Conservation (phyloP, 2,329 filamentous ascomycete species). For the Fonsecaea monophora region DNA sequence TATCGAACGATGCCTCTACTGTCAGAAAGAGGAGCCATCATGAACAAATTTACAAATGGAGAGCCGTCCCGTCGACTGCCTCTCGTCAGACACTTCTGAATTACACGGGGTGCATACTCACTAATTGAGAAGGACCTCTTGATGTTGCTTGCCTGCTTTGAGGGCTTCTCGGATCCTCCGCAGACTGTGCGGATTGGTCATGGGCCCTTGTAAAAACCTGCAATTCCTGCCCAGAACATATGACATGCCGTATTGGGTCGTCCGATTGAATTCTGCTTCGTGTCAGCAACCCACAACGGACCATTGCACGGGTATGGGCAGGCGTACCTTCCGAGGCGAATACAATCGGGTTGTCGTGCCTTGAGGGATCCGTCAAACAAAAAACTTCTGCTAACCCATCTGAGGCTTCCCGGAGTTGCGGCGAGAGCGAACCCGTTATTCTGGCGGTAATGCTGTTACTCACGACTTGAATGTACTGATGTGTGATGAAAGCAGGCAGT, state of each 20-base stretch:
- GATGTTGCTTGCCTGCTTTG: conserved; percentile 70
- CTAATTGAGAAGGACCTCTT: conserved; percentile 79
- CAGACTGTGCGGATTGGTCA: conserved; percentile 69
- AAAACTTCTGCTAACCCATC: conserved; percentile 79
- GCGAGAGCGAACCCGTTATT: conserved; percentile 70
- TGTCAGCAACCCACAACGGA: conserved; percentile 14
- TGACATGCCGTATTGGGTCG: conserved; percentile 75
- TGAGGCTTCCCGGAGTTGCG: conserved; percentile 70
- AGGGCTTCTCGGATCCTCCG: conserved; percentile 68
- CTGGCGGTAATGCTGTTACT: conserved; percentile 71
- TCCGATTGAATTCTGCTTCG: conserved; percentile 70
- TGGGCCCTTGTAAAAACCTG: conserved; percentile 77
- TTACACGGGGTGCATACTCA: conserved; percentile 45
- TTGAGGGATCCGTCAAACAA: conserved; percentile 75
- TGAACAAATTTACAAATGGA: conserved; percentile 77
- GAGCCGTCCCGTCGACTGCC: conserved; percentile 72
- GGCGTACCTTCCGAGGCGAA: conserved; percentile 73
- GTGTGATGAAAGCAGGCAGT: conserved; percentile 73
- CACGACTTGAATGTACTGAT: conserved; percentile 72
- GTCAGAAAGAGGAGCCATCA: conserved; percentile 74
- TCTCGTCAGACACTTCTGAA: conserved; percentile 18
- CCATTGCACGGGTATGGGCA: neutral
- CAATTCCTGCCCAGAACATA: conserved; percentile 79
- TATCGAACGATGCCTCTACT: conserved; percentile 71
- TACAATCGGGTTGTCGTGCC: conserved; percentile 76